These are phyloP conservation scores for Yarrowia hollandica DNA, from an alignment of 805 yeast species.

Conservation along the genomic window DNA sequence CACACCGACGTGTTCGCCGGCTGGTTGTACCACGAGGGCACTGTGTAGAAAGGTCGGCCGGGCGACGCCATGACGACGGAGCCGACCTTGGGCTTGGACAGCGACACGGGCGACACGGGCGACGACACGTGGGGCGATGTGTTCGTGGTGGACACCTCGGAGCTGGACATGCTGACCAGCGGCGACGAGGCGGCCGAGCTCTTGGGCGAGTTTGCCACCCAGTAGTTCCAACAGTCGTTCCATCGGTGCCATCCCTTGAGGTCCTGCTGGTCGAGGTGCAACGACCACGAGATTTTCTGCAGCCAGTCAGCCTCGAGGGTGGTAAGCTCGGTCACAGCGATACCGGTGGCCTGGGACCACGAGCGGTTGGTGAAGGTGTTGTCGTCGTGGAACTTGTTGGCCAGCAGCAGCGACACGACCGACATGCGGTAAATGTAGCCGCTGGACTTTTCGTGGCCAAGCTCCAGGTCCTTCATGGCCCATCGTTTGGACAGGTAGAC, in stretches of 20 bases:
- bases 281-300: constrained; percentile 57
- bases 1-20: neutral
- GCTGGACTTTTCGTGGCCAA: constrained; percentile 37
- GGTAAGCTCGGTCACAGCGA: constrained; percentile 61
- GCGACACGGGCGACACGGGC: constrained; percentile 23
- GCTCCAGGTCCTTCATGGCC: constrained; percentile 44
- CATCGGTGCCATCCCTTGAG: constrained; percentile 40
- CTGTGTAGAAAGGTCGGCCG: constrained; percentile 34
- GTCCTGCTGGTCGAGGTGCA: constrained; percentile 46
- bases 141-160: constrained; percentile 15
- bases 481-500: constrained; percentile 72
- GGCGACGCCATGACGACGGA: constrained; percentile 21
- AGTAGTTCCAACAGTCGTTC: constrained; percentile 40
- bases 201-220: constrained; percentile 31
- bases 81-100: constrained; percentile 22
- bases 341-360: constrained; percentile 95
- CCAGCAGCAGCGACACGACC: constrained; percentile 71
- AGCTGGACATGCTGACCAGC: neutral
- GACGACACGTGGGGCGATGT: constrained; percentile 22
- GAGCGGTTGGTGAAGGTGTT: constrained; percentile 93
- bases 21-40: constrained; percentile 37
- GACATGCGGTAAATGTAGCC: constrained; percentile 51
- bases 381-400: constrained; percentile 94
- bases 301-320: constrained; percentile 72
- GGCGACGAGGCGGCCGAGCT: constrained; percentile 21